Evolutionary conservation across 2,329 filamentous ascomycete species (phyloP), one percentile per base, ranked within the genome.

Genomic region (Periconia sp.): DNA sequence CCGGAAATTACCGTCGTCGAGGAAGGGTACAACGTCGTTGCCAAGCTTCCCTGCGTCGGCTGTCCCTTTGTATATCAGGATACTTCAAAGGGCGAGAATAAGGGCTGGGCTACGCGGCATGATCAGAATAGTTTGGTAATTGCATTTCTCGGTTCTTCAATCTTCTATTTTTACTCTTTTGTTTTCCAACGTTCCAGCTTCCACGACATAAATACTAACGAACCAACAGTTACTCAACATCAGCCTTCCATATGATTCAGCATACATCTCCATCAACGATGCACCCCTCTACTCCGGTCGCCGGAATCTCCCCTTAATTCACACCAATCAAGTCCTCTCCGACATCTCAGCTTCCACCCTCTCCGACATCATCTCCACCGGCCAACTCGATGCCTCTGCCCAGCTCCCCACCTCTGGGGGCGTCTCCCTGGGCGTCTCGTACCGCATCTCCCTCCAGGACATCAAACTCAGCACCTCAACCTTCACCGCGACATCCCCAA

Each of bases 61-160:
- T 73, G 70, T 53, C 69, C 70, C 5, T 71, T 67, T 41, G 45
- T 73, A 20, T 65, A 63, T 41, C 66, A 71, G 42, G 68, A 70
- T 52, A 65, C 63, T 1, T 67, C 65, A 0, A 49, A 58, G 23
- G 67, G 65, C 18, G 54, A 44, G 10, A 49, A 68, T 45, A 61
- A 56, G 40, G 57, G 58, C 5, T 72, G 70, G 70, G 50, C 49
- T 20, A 48, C 61, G 42, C 60, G 61, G 30, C 53, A 60, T 17
- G 66, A 71, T 44, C 50, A 62, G 6, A 72, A 68, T 47, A 65
- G 65, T 48, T 49, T 72, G 46, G 64, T 68, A 61, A 13, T 27
- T 11, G n/a, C 14, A 8, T 44, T 47, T 48, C 6, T 18, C 19
- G 45, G 40, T 30, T n/a, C 2, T 53, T 40, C n/a, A 18, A 44